Evolutionary conservation across 2,329 filamentous ascomycete genomes (phyloP), one percentile per base, ranked within the genome.

Genomic region (Ascochyta lentis): DNA sequence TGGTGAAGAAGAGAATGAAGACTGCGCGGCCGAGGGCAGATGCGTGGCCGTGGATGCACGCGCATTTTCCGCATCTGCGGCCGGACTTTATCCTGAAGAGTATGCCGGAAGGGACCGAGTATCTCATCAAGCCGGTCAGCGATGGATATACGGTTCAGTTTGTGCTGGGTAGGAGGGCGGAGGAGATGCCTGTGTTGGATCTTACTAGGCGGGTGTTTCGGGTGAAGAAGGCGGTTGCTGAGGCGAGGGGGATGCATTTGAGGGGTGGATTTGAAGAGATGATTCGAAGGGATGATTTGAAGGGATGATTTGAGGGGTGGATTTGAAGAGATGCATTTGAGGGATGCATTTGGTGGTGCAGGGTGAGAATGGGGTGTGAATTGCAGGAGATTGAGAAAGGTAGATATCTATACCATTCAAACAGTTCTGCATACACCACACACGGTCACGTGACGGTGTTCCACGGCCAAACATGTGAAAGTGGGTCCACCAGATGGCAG

Each of bases 21-120:
- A 24, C 48, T n/a, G 10, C n/a, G 38, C 37, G 39, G 2, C 46
- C 35, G 1, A 46, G 53, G 6, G 13, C 19, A 1, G 45, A 54
- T 12, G 26, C 24, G 1, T 68, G 64, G 62, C 60, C 53, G 10
- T 72, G 67, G 63, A 46, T 67, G 38, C 64, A 68, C 27, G 19
- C 54, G 9, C 62, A 67, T 39, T 73, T 68, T 27, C 69, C 71
- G 2, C 70, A 73, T 37, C 26, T 73, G 26, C 63, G 68, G 22
- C 69, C 70, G 1, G 70, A 74, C 47, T 66, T 72, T 24, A 69
- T 74, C 8, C 26, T 67, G 27, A 69, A 66, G 42, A 54, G 48
- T 19, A 73, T 74, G 71, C 71, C 70, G 0, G 31, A 60, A 34
- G 62, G 59, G 10, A 63, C 69, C 0, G 19, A 15, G 2, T 69